Evolutionary conservation across 1,284 basidiomycete species (phyloP), one percentile per base, ranked within the genome.

Genomic region (Tetrapyrgos nigripes): DNA sequence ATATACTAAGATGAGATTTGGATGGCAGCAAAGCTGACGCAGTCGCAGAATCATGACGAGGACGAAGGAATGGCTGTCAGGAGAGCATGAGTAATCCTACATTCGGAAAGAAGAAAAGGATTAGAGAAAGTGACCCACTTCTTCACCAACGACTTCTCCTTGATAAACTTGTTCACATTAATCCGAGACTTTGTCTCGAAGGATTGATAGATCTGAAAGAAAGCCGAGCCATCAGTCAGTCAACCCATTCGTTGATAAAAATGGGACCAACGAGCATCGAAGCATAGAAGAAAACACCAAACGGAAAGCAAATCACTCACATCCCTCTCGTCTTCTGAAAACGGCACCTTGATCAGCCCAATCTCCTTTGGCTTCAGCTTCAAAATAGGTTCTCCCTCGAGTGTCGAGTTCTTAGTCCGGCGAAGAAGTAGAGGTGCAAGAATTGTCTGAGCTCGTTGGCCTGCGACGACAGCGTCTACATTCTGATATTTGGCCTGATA

Each of bases 11-110:
- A 87, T 84, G 5, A 89, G 80, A 60, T 85, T 73, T 0, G 88
- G 88, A 65, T 89, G 88, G 57, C 84, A 83, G 65, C 86, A 88
- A 0, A 88, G 73, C 65, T 90, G 88, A 3, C 88, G 79, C 47
- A 90, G 70, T n/a, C 88, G 84, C 23, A 89, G 76, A 40, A 89
- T 86, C 80, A 88, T 78, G 26, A 85, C 82, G 50, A 86, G 70
- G 29, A 86, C 74, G n/a, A 65, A 73, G 1, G 80, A 71, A 65
- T 84, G 80, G 61, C 84, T 86, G 57, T 50, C 56, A 27, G 14
- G 24, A 44, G 35, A 59, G 50, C 13, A 62, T 62, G 29, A 58
- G 31, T 11, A 47, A 51, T 50, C 6, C 35, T 50, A 9, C 56
- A 24, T 45, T 45, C 5, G 53, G 5, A 19, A 46, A 21, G 28